A percentile compares a stretch with the other conserved stretches of the same genome.
Evolutionary conservation across 2,329 filamentous ascomycete genomes (phyloP).

Genomic region (Shiraia bambusicola): DNA sequence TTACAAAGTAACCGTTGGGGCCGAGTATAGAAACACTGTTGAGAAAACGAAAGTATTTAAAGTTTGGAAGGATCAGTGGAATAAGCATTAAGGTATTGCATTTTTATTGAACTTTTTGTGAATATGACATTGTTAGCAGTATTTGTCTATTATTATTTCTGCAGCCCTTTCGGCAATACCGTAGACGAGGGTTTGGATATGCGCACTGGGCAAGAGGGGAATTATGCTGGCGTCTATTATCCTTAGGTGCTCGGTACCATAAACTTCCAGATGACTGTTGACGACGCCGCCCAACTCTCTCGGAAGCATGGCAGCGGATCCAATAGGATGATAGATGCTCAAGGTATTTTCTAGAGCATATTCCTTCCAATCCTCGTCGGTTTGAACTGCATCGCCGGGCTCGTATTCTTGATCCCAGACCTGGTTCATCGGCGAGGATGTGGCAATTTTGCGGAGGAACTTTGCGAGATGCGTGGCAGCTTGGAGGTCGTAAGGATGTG

Average conservation of each 20-base stretch:
- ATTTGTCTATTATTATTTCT: conserved; percentile 16
- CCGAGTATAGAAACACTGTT: too few species aligned
- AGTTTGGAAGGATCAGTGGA: too few species aligned
- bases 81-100: too few species aligned
- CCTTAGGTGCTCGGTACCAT: conserved; percentile 23
- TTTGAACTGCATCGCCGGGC: conserved; percentile 29
- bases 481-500: conserved; percentile 29
- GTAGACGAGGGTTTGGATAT: conserved; percentile 33
- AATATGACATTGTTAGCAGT: too few species aligned
- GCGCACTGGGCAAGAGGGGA: conserved; percentile 25
- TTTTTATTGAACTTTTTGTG: too few species aligned
- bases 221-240: conserved; percentile 36
- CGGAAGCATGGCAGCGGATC: conserved; percentile 38
- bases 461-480: conserved; percentile 21
- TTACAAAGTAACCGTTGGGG: too few species aligned
- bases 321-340: conserved; percentile 39
- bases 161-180: conserved; percentile 33
- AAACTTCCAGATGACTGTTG: conserved; percentile 19
- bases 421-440: conserved; percentile 26
- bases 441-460: conserved; percentile 32
- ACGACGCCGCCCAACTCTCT: conserved; percentile 30
- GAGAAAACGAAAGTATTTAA: too few species aligned
- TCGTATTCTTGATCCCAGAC: conserved; percentile 34
- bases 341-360: conserved; percentile 19
- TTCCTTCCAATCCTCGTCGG: conserved; percentile 29